Base-by-base conservation (phyloP, 208 protist species). In the Trypanosomatidae sp. region DNA sequence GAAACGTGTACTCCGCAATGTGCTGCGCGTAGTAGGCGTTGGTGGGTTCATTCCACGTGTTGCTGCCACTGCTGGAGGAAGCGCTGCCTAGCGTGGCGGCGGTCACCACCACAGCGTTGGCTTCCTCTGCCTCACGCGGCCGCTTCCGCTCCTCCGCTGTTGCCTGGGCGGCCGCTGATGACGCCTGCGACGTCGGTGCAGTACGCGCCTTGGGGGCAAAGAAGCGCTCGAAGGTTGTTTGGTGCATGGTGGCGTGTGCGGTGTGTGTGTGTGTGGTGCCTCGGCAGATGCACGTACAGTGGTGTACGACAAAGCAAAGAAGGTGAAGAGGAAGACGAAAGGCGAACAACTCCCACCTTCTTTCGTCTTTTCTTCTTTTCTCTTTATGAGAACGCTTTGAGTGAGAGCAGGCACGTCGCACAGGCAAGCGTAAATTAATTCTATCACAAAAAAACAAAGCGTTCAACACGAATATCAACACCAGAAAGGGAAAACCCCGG, bases 1-100 rank as follows among this genome's bases (percentile, higher is more conserved):
- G 65, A 2, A 62, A 43, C 52, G 47, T 59, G 49, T 81, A 81
- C 68, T 88, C 86, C 1, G 69, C 55, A 39, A 73, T 70, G 52
- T 87, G 47, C 25, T 71, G 49, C n/a, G 50, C 43, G 46, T 71
- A 68, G 66, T 74, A 81, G 46, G 70, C 65, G 22, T 69, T 76
- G 36, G 41, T 73, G 8, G 62, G 19, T 30, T 74, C 79, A 25
- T 64, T 79, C 64, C 70, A 71, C 56, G 47, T 74, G n/a, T 30
- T 58, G 36, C 19, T 44, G 30, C 17, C 3, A 56, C 30, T 9
- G 53, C 17, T 22, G 65, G n/a, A n/a, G n/a, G n/a, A n/a, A n/a
- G 41, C 50, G 17, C 36, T 17, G 7, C 41, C 50, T 36, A 30
- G 55, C 12, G 68, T 28, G 12, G 68, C 15, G 10, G 15, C 13